Percentiles rank a stretch among this genome's conserved stretches.
Evolutionary conservation across 306 rosid species (phyloP).

Genomic region (Echinosophora koreensis): DNA sequence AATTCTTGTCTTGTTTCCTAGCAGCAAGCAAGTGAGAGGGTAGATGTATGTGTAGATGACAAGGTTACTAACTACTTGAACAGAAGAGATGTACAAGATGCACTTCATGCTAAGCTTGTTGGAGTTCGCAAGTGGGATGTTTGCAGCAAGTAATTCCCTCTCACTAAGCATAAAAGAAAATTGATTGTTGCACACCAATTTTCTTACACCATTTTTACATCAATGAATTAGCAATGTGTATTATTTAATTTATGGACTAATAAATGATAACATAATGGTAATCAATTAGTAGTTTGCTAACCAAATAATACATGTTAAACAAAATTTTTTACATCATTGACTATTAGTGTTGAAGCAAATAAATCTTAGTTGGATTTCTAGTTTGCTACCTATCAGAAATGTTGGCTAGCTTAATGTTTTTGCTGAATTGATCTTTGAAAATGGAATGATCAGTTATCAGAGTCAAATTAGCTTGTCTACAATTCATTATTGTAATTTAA

Average conservation of each 20-base stretch:
- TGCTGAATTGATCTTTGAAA: conserved; percentile 4
- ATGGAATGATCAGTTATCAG: background rate
- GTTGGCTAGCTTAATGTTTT: conserved; percentile 11
- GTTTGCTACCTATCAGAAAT: background rate
- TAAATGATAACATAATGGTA: background rate
- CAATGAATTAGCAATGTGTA: too few species aligned
- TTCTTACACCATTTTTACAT: background rate
- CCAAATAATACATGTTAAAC: background rate
- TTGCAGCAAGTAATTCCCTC: conserved; percentile 79
- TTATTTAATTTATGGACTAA: background rate
- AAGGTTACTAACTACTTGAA: conserved; percentile 86
- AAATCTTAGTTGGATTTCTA: background rate
- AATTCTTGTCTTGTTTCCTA: background rate
- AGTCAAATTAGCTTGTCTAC: conserved; percentile 8
- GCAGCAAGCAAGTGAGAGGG: conserved; percentile 75
- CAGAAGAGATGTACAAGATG: conserved; percentile 78
- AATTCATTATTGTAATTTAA: conserved; percentile 4
- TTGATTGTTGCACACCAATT: background rate
- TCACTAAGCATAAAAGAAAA: background rate
- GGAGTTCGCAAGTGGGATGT: conserved; percentile 88
- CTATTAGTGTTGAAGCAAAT: background rate
- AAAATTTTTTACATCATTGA: background rate
- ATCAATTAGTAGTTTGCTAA: background rate
- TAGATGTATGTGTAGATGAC: conserved; percentile 97
- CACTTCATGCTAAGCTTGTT: conserved; percentile 88